These are phyloP conservation scores for Aspergillus tamarii DNA, from an alignment of 2,329 filamentous ascomycete genomes.

Conservation along the genomic window DNA sequence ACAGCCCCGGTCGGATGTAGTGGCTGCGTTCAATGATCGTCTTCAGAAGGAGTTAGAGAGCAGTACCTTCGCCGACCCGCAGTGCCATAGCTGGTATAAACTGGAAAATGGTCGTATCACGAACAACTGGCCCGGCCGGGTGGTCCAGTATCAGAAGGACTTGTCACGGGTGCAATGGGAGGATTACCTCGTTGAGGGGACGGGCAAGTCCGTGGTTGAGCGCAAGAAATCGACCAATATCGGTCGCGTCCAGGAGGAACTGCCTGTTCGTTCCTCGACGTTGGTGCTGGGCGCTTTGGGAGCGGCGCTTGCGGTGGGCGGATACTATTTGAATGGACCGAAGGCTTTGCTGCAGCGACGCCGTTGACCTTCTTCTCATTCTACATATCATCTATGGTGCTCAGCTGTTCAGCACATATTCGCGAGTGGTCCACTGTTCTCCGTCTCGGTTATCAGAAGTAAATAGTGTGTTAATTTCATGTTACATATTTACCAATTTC, in stretches of 20 bases:
- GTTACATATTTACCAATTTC: neutral
- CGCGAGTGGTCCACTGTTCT: neutral
- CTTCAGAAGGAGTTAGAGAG: constrained; percentile 50
- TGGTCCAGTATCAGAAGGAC: constrained; percentile 58
- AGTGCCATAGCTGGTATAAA: constrained; percentile 62
- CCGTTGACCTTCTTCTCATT: neutral
- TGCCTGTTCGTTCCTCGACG: constrained; percentile 33
- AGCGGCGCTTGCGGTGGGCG: constrained; percentile 61
- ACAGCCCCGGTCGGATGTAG: constrained; percentile 43
- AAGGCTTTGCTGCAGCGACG: neutral
- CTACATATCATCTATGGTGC: neutral
- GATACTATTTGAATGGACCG: constrained; percentile 23
- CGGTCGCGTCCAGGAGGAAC: constrained; percentile 41
- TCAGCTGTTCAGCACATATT: neutral
- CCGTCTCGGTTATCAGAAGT: neutral
- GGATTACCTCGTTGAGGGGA: constrained; percentile 34
- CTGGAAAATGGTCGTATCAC: constrained; percentile 57
- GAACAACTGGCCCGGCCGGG: constrained; percentile 60
- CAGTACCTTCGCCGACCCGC: constrained; percentile 57
- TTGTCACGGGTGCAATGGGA: constrained; percentile 35
- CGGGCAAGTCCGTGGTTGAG: constrained; percentile 25
- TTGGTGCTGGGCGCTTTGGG: constrained; percentile 73
- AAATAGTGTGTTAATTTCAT: neutral
- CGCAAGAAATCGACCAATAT: constrained; percentile 30
- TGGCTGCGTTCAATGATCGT: constrained; percentile 50